Evolutionary conservation across 2,329 filamentous ascomycete genomes (phyloP), one percentile per base, ranked within the genome.

Genomic region (Nannizzia gypsea): DNA sequence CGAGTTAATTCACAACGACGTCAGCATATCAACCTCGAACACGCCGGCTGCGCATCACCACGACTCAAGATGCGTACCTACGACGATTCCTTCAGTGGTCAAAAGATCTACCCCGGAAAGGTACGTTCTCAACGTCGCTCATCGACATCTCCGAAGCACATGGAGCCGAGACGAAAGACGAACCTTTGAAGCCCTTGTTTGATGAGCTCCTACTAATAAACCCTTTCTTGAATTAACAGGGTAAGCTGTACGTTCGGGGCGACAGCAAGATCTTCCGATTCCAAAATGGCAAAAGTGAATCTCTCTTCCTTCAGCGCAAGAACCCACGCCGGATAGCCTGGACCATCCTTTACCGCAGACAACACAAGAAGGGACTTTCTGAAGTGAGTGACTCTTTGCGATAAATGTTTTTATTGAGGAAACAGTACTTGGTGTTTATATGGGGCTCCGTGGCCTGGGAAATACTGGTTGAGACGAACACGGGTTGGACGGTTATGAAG

Each of bases 261-360:
- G 93, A 99, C 85, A 95, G 89, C 90, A 99, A 97, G 85, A 86
- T 97, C 84, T 99, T 99, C 89, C 91, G 93, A 77, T 99, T 99
- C 89, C 90, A 96, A 82, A 96, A 95, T 82, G 90, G 93, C 83
- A 99, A 99, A 84, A 92, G 90, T 81, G 93, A 99, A 83, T 96
- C 90, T 70, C 89, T 99, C 70, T 99, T 99, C 87, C 89, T 97
- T 72, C 93, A 99, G 86, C 92, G 93, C 85, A 99, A 99, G 90
- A 99, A 99, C 87, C 93, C 93, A 78, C 92, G 93, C 80, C 90
- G 92, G 78, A 97, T 99, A 80, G 87, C 92, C 71, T 99, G 93
- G 93, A 99, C 93, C 70, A 87, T 91, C 73, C 89, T 99, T 67
- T 99, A 89, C 89, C 87, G 93, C 79, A 89, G 92, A 81, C 89